Evolutionary conservation across 139 green algal genomes (phyloP).

Genomic region (Micractinium sp.): DNA sequence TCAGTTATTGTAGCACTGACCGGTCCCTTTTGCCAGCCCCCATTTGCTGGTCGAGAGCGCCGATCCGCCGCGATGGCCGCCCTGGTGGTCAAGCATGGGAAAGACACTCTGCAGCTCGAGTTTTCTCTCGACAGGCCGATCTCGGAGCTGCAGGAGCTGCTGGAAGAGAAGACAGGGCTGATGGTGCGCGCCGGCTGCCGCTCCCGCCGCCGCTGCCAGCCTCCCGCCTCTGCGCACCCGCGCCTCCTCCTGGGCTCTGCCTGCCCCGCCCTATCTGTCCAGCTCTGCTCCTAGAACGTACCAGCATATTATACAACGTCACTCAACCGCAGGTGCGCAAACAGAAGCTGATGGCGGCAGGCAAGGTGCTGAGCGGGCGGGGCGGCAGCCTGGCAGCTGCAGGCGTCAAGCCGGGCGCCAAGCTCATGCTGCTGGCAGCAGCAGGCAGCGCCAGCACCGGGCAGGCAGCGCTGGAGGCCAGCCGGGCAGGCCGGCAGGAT

Average conservation of each 20-base stretch:
- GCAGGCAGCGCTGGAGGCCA: constrained; percentile 40
- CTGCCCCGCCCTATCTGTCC: too few relatives aligned
- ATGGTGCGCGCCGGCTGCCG: constrained; percentile 33
- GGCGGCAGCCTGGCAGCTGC: constrained; percentile 22
- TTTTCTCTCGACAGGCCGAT: constrained; percentile 23
- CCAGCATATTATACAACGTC: too few relatives aligned
- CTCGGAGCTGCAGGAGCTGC: constrained; percentile 31
- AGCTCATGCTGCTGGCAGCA: constrained; percentile 72
- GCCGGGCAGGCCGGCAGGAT: constrained; percentile 34
- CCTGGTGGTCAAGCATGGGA: constrained; percentile 32
- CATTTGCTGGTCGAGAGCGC: background rate
- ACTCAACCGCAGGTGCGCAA: constrained; percentile 22
- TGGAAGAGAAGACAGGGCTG: constrained; percentile 61
- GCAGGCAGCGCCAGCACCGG: constrained; percentile 1
- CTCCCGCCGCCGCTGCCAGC: background rate
- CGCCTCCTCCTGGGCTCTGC: background rate
- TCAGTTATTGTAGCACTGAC: too few relatives aligned
- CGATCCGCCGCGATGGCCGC: background rate
- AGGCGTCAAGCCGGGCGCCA: constrained; percentile 54
- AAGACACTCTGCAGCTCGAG: constrained; percentile 21
- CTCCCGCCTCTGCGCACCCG: background rate
- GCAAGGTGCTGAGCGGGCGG: constrained; percentile 57
- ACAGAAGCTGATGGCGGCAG: constrained; percentile 74
- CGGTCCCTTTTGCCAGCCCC: too few relatives aligned
- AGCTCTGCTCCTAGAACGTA: background rate